Evolutionary conservation across 805 yeast genomes (phyloP).

Genomic region (Candida adriatica): DNA sequence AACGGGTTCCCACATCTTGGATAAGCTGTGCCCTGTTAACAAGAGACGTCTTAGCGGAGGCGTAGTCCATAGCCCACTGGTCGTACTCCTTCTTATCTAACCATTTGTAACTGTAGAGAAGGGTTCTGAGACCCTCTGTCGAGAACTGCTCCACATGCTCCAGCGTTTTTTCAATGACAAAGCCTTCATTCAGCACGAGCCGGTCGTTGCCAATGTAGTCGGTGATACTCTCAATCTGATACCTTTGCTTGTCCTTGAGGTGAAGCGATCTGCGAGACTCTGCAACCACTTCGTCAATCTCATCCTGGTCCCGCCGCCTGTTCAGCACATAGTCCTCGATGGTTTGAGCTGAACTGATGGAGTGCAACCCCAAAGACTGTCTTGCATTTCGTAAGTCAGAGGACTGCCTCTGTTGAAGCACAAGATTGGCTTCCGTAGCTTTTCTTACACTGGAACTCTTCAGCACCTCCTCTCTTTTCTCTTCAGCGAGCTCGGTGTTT

Average conservation of each 20-base stretch:
- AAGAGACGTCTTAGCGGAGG: constrained; percentile 71
- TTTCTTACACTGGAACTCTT: constrained; percentile 55
- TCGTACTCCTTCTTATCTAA: constrained; percentile 51
- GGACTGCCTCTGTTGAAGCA: constrained; percentile 52
- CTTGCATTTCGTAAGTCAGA: constrained; percentile 30
- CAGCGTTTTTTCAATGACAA: constrained; percentile 72
- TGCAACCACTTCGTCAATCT: constrained; percentile 44
- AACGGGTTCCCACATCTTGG: constrained; percentile 61
- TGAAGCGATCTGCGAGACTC: constrained; percentile 54
- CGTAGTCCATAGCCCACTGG: constrained; percentile 61
- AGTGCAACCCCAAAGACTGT: constrained; percentile 23
- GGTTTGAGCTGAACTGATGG: constrained; percentile 26
- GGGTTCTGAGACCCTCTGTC: constrained; percentile 88
- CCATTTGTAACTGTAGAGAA: constrained; percentile 77
- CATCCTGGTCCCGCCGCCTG: constrained; percentile 39
- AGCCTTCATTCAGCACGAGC: constrained; percentile 63
- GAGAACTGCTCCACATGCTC: constrained; percentile 92
- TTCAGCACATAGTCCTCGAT: constrained; percentile 44
- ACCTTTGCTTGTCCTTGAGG: constrained; percentile 49
- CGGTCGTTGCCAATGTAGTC: constrained; percentile 46
- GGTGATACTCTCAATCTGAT: constrained; percentile 25
- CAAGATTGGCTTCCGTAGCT: constrained; percentile 68
- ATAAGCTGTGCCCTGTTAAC: constrained; percentile 58
- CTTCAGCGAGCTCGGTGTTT: constrained; percentile 48
- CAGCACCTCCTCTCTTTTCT: constrained; percentile 60